Conservation (phyloP, 495 filamentous ascomycete species). For the Xylaria sp. region DNA sequence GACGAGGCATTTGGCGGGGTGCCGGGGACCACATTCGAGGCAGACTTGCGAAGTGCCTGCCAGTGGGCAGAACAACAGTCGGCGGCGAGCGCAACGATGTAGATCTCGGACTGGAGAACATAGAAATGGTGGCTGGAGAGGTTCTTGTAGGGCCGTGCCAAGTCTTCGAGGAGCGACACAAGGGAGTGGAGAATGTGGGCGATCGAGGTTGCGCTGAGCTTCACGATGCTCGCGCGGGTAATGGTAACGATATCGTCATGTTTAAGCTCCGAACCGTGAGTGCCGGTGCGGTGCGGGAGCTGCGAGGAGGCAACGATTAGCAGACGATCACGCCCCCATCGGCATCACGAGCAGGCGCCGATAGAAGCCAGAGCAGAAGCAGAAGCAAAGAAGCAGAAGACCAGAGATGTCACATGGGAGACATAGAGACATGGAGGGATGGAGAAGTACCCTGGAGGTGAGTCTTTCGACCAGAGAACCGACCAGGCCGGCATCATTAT, state of each 20-base stretch:
- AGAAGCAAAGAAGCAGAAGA: not conserved
- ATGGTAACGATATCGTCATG: slow-evolving; percentile 67
- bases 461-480: slow-evolving; percentile 70
- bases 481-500: slow-evolving; percentile 67
- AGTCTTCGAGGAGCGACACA: slow-evolving; percentile 57
- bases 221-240: slow-evolving; percentile 65
- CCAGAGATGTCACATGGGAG: not conserved
- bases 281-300: slow-evolving; percentile 71
- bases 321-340: not conserved
- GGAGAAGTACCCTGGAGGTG: slow-evolving; percentile 60
- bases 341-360: not conserved
- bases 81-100: slow-evolving; percentile 65
- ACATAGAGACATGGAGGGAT: too few relatives aligned
- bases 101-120: slow-evolving; percentile 65
- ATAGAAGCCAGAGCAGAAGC: not conserved
- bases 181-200: slow-evolving; percentile 62
- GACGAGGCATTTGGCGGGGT: slow-evolving; percentile 17
- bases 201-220: slow-evolving; percentile 62
- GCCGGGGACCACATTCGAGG: slow-evolving; percentile 33
- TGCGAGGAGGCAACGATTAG: slow-evolving; percentile 37
- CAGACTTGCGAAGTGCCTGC: slow-evolving; percentile 49
- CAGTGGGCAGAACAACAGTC: slow-evolving; percentile 69
- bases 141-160: slow-evolving; percentile 54
- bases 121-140: slow-evolving; percentile 57
- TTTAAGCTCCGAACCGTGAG: slow-evolving; percentile 60